Percentiles rank a stretch among this genome's conserved stretches.
Evolutionary conservation across 1,284 basidiomycete species (phyloP).

Genomic region (Inonotus hispidus): DNA sequence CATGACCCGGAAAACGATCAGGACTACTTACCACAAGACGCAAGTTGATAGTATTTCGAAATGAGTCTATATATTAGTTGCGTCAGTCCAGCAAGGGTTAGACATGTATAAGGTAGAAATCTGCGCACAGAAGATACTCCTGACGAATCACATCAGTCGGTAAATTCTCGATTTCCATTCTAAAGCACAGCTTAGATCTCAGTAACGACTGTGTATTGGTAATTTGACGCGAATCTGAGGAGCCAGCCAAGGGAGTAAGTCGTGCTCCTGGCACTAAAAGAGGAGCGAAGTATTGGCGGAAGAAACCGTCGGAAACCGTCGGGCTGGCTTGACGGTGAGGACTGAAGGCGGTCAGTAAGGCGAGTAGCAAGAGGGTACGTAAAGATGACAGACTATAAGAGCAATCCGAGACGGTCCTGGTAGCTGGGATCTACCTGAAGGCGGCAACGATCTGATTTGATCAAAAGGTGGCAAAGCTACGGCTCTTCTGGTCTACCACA

Average conservation of each 20-base stretch:
- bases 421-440: not conserved
- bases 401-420: not conserved
- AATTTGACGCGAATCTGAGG: too few relatives aligned
- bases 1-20: not conserved
- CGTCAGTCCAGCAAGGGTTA: too few relatives aligned
- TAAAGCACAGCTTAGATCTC: too few relatives aligned
- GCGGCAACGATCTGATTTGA: not conserved
- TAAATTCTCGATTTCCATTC: too few relatives aligned
- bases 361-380: not conserved
- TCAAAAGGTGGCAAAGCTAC: not conserved
- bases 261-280: too few relatives aligned
- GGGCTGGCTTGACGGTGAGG: not conserved
- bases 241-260: too few relatives aligned
- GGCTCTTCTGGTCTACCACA: not conserved
- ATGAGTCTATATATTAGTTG: not conserved
- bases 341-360: not conserved
- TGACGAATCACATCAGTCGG: not conserved
- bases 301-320: too few relatives aligned
- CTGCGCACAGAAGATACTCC: not conserved
- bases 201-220: too few relatives aligned
- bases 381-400: not conserved
- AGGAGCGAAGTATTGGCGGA: too few relatives aligned
- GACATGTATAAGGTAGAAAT: too few relatives aligned
- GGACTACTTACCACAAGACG: slow-evolving; percentile 3
- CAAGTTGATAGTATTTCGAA: slow-evolving; percentile 16